phyloP scores from a whole-genome alignment of 768 basidiomycete genomes.

The Suillus paluster region DNA sequence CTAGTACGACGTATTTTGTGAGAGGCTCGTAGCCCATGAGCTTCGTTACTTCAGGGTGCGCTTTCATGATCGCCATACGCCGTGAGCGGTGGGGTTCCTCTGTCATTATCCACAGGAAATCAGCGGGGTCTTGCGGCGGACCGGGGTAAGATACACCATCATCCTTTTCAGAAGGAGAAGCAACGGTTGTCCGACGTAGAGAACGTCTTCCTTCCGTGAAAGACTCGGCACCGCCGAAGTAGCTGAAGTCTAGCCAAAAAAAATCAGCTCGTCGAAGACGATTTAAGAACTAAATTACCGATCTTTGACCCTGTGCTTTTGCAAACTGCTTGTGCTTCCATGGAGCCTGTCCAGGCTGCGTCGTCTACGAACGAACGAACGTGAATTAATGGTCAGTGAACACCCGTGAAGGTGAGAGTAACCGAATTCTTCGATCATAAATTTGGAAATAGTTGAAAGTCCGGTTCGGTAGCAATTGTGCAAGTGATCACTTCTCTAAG shows the following conservation, averaged over 20 bases:
- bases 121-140: conserved; percentile 75
- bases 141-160: conserved; percentile 47
- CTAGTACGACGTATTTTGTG: conserved; percentile 88
- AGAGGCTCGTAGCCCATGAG: conserved; percentile 95
- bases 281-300: conserved; percentile 19
- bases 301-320: conserved; percentile 12
- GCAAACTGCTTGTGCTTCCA: conserved; percentile 21
- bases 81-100: conserved; percentile 96
- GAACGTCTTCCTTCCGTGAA: conserved; percentile 57
- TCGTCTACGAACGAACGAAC: background rate
- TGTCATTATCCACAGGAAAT: conserved; percentile 97
- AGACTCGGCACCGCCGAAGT: conserved; percentile 85
- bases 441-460: background rate
- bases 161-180: conserved; percentile 42
- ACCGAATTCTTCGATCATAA: background rate
- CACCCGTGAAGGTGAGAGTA: background rate
- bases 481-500: no score
- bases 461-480: background rate
- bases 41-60: conserved; percentile 93
- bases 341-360: conserved; percentile 1
- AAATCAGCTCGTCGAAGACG: background rate
- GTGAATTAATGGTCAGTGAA: background rate
- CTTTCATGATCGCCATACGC: conserved; percentile 88
- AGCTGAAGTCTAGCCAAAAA: conserved; percentile 65
- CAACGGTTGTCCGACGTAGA: conserved; percentile 54